These are phyloP conservation scores for Boletus rubropictus DNA, from an alignment of 768 basidiomycete species.

Conservation along the genomic window DNA sequence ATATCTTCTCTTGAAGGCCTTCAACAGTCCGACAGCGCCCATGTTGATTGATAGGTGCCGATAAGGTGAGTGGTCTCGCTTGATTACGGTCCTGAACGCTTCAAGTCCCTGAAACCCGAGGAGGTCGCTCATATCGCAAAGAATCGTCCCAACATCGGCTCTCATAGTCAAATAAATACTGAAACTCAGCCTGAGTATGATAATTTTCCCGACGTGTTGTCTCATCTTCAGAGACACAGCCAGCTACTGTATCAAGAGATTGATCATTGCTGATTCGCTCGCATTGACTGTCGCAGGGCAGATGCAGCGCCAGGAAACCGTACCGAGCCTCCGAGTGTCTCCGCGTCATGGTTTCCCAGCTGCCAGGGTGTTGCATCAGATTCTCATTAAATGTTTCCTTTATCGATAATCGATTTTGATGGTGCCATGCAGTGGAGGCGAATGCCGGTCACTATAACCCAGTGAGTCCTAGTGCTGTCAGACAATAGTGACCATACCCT, in stretches of 20 bases:
- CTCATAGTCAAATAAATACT: background rate
- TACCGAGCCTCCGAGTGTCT: background rate
- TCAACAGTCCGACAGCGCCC: background rate
- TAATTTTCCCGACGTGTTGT: background rate
- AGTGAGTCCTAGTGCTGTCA: background rate
- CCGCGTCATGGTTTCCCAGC: too few species aligned
- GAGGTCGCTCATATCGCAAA: background rate
- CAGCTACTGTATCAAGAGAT: too few species aligned
- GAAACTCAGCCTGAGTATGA: background rate
- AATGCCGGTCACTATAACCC: conserved; percentile 4
- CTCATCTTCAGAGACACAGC: too few species aligned
- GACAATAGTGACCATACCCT: background rate
- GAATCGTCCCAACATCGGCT: background rate
- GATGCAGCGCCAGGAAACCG: background rate
- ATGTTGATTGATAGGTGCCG: background rate
- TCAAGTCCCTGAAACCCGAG: background rate
- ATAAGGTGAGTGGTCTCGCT: background rate
- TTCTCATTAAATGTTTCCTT: background rate
- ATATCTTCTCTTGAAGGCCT: background rate
- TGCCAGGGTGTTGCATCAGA: too few species aligned
- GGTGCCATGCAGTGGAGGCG: background rate
- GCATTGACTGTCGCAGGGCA: background rate
- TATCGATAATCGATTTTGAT: background rate
- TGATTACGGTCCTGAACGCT: too few species aligned
- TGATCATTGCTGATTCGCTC: conserved; percentile 1